These are phyloP conservation scores for Vicia villosa DNA, from an alignment of 306 rosid species.

Conservation along the genomic window DNA sequence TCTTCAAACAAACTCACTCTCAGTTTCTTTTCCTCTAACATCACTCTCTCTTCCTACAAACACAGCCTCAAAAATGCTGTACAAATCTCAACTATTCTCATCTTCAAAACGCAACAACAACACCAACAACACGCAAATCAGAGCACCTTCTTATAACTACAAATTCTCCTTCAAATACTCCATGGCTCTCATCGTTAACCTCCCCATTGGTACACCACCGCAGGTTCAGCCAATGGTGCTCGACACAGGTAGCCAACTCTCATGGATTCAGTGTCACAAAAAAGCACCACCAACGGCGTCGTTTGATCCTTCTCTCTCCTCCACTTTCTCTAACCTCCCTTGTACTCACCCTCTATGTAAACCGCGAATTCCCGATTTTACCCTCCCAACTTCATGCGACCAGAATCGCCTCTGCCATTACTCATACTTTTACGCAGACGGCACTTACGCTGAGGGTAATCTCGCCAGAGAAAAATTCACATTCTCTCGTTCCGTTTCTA, in stretches of 20 bases:
- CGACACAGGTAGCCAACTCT: conserved; percentile 91
- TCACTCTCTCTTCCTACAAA: conserved; percentile 38
- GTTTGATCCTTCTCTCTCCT: conserved; percentile 85
- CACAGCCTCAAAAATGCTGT: conserved; percentile 35
- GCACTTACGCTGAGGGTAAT: conserved; percentile 91
- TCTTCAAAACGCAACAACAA: conserved; percentile 8
- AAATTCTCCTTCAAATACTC: conserved; percentile 63
- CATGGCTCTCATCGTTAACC: conserved; percentile 63
- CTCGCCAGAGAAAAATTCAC: conserved; percentile 77
- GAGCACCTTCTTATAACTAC: conserved; percentile 44
- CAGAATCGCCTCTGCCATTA: conserved; percentile 92
- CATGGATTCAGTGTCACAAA: conserved; percentile 78
- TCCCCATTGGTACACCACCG: conserved; percentile 88
- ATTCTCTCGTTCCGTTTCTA: conserved; percentile 55
- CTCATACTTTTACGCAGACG: conserved; percentile 93
- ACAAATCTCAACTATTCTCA: conserved; percentile 38
- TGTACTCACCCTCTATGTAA: conserved; percentile 79
- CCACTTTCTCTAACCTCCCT: conserved; percentile 84
- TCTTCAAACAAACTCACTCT: conserved; percentile 23
- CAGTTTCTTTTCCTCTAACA: conserved; percentile 60
- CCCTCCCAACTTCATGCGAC: conserved; percentile 92
- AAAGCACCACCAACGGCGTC: conserved; percentile 52
- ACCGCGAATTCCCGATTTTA: conserved; percentile 87
- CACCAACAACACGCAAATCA: conserved; percentile 14
- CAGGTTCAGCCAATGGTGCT: conserved; percentile 73